Evolutionary conservation across 768 basidiomycete species (phyloP), one percentile per base, ranked within the genome.

Genomic region (Tephrocybe sp.): DNA sequence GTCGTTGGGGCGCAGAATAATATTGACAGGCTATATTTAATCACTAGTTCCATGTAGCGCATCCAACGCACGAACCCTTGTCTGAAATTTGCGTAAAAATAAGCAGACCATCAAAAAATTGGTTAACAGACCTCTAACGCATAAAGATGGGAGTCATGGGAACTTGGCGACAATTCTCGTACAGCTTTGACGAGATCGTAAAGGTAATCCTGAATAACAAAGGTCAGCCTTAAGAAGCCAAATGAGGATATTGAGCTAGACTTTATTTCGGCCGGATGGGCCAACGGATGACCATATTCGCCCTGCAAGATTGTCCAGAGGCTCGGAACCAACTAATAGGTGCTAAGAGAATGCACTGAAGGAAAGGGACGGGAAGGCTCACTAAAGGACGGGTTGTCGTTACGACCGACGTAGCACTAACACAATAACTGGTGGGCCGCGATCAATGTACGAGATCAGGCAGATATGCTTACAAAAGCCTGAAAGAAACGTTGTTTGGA

Each of bases 241-340:
- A n/a, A n/a, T n/a, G n/a, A n/a, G n/a, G n/a, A n/a, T n/a, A n/a
- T n/a, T n/a, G n/a, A n/a, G n/a, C n/a, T n/a, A n/a, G n/a, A 36
- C 93, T 75, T 93, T 95, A 73, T 98, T 98, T 2, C 73, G 80
- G 0, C 95, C 95, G 0, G 94, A 97, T 0, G 94, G 93, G 0
- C 95, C 95, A 0, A 83, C 77, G 0, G 88, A 85, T 21, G 68
- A 66, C 79, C 84, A 87, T 44, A 98, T 96, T 3, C 73, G 73
- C 26, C 77, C 61, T 0, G 92, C 84, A 3, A 95, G 80, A 2
- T 59, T 50, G 33, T 84, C 80, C n/a, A 93, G 70, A 0, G 88
- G 83, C 64, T 95, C 90, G 6, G 88, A 85, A 2, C 91, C 94
- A 41, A 93, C 94, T 95, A 45, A 2, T 37, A 53, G 20, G 18